A percentile compares a stretch with the other conserved stretches of the same genome.
Evolutionary conservation across 306 rosid genomes (phyloP).

Genomic region (Castanea sativa): DNA sequence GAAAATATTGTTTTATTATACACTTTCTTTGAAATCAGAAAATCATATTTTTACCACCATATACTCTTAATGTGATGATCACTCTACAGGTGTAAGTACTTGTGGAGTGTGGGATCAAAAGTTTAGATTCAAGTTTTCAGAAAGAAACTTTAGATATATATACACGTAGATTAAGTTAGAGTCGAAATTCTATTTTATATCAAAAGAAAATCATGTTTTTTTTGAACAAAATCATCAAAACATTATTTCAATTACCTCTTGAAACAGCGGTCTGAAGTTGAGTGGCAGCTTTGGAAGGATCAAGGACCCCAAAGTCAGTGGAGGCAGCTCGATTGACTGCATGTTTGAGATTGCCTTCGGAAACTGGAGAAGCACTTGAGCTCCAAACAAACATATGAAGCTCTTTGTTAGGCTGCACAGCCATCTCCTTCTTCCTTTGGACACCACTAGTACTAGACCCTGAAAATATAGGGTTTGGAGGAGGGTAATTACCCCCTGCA

Average conservation of each 20-base stretch:
- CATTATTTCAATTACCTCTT: constrained; percentile 37
- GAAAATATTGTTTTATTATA: neutral
- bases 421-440: constrained; percentile 51
- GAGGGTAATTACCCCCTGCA: constrained; percentile 36
- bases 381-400: constrained; percentile 96
- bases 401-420: constrained; percentile 48
- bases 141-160: too few relatives aligned
- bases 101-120: too few relatives aligned
- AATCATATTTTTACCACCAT: too few relatives aligned
- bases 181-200: too few relatives aligned
- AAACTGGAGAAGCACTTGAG: constrained; percentile 78
- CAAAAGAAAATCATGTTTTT: too few relatives aligned
- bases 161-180: too few relatives aligned
- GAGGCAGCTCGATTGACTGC: constrained; percentile 60
- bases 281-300: constrained; percentile 50
- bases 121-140: too few relatives aligned
- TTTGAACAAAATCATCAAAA: too few relatives aligned
- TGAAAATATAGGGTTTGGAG: constrained; percentile 70
- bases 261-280: constrained; percentile 46
- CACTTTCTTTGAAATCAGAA: too few relatives aligned
- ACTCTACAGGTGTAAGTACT: too few relatives aligned
- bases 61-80: too few relatives aligned
- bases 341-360: constrained; percentile 72
- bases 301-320: constrained; percentile 44
- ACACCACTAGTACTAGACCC: constrained; percentile 52